phyloP scores from a whole-genome alignment of 106 monocot species.

The Cymbidium sinense region DNA sequence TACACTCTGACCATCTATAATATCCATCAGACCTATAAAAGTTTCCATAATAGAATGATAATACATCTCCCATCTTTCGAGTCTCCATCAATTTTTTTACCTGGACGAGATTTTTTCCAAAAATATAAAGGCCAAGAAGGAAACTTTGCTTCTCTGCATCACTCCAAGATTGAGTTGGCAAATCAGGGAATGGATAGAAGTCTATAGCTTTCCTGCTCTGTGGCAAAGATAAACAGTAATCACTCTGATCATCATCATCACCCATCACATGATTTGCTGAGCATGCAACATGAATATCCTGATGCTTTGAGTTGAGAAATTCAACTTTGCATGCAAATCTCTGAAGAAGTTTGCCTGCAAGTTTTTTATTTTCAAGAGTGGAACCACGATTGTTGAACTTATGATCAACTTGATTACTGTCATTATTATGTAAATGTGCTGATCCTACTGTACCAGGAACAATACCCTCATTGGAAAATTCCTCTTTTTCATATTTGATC shows the following conservation, averaged over 20 bases:
- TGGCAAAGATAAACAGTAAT: background rate
- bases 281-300: conserved; percentile 4
- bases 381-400: background rate
- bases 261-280: background rate
- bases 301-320: background rate
- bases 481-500: background rate
- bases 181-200: conserved; percentile 39
- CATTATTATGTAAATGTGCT: background rate
- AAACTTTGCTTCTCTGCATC: conserved; percentile 53
- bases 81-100: conserved; percentile 50
- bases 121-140: conserved; percentile 86
- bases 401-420: background rate
- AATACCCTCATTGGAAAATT: background rate
- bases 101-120: conserved; percentile 67
- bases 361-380: conserved; percentile 2
- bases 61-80: conserved; percentile 60
- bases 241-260: background rate
- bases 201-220: conserved; percentile 6
- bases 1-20: conserved; percentile 66
- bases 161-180: conserved; percentile 33
- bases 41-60: conserved; percentile 80
- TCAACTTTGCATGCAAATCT: conserved; percentile 19
- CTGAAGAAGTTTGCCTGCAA: background rate
- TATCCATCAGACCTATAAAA: conserved; percentile 75
- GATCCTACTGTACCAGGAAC: background rate